Conservation (phyloP, 179 eudicot species). For the Silene coronaria region DNA sequence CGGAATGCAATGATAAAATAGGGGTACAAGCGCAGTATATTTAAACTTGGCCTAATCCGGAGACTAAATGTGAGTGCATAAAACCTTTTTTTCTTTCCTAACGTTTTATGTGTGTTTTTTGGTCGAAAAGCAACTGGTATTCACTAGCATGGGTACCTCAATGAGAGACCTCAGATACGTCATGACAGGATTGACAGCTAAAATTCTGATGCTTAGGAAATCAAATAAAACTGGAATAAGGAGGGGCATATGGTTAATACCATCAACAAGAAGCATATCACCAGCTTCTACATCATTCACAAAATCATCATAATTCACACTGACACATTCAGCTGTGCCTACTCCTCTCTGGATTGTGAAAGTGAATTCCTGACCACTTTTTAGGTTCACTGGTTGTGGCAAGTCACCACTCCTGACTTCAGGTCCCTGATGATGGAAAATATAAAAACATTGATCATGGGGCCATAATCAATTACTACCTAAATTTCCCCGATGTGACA, state of each 20-base stretch:
- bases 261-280: slow-evolving; percentile 87
- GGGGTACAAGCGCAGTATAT: too few species aligned
- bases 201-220: neutral
- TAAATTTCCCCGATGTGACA: neutral
- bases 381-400: slow-evolving; percentile 69
- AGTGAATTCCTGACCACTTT: slow-evolving; percentile 87
- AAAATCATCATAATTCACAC: slow-evolving; percentile 94
- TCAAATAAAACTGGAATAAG: neutral
- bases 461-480: neutral
- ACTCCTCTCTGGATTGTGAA: slow-evolving; percentile 91
- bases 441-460: neutral
- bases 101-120: too few species aligned
- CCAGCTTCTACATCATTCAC: slow-evolving; percentile 86
- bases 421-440: slow-evolving; percentile 64
- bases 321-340: slow-evolving; percentile 70
- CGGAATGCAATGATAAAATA: too few species aligned
- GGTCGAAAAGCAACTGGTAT: too few species aligned
- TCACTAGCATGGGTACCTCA: neutral
- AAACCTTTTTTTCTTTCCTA: too few species aligned
- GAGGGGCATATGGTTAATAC: slow-evolving; percentile 31
- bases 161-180: neutral
- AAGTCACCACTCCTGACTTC: slow-evolving; percentile 99
- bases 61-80: too few species aligned
- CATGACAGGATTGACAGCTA: neutral
- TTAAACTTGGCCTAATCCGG: too few species aligned